Evolutionary conservation across 345 rosid genomes (phyloP).

Genomic region (Fremontodendron californicum): DNA sequence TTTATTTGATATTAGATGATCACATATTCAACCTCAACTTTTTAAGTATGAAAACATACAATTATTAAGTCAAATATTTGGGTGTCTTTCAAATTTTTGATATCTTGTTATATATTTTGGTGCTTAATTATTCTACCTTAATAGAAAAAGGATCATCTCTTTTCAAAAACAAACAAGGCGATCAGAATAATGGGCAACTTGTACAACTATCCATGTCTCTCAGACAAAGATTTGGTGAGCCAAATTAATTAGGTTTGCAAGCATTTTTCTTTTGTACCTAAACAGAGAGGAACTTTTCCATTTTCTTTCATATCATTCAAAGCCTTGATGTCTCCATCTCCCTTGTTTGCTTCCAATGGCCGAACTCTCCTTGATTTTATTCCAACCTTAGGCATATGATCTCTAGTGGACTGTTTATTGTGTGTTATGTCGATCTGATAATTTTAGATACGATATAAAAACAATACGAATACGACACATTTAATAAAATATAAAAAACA

Average conservation of each 20-base stretch:
- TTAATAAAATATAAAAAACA: no score
- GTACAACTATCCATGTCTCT: background rate
- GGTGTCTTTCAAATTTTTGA: background rate
- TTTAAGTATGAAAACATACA: no score
- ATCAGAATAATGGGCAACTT: background rate
- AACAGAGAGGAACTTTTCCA: background rate
- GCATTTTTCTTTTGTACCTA: background rate
- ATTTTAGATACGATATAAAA: no score
- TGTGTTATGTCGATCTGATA: no score
- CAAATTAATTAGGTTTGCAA: background rate
- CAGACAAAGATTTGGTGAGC: conserved; percentile 6
- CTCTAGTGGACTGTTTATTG: no score
- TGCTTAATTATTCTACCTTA: no score
- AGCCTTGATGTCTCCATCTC: conserved; percentile 23
- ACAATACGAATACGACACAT: background rate
- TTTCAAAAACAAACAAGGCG: conserved; percentile 1
- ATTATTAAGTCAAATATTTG: no score
- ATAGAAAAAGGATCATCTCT: background rate
- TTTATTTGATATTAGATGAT: no score
- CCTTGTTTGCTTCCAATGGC: conserved; percentile 21
- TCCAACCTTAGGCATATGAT: conserved; percentile 3
- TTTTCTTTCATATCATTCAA: conserved; percentile 10
- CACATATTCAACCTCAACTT: no score
- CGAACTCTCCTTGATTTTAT: conserved; percentile 1
- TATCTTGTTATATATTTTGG: background rate